Percentiles rank a stretch among this genome's conserved stretches.
These are phyloP conservation scores for Aspergillus pseudoglaucus DNA, from an alignment of 2,329 filamentous ascomycete genomes.

Conservation along the genomic window DNA sequence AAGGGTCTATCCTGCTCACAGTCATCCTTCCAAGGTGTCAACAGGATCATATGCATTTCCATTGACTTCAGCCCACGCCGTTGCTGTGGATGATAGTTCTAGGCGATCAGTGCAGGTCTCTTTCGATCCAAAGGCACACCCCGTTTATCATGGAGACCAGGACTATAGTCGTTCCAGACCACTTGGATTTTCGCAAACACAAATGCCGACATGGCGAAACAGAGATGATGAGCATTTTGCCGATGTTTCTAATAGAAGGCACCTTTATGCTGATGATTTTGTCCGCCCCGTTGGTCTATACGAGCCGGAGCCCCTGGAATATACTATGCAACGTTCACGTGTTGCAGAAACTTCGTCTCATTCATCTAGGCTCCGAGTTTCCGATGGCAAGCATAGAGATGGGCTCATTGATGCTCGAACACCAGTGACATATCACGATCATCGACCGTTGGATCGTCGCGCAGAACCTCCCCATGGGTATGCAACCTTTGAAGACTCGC, in stretches of 20 bases:
- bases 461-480: neutral
- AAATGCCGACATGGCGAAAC: slow-evolving; percentile 9
- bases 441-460: neutral
- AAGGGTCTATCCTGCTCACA: slow-evolving; percentile 11
- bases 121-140: slow-evolving; percentile 10
- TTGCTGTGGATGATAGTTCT: slow-evolving; percentile 13
- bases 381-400: slow-evolving; percentile 10
- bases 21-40: slow-evolving; percentile 6
- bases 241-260: slow-evolving; percentile 15
- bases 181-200: slow-evolving; percentile 7
- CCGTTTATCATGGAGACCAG: slow-evolving; percentile 14
- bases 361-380: slow-evolving; percentile 6
- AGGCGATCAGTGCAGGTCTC: slow-evolving; percentile 12
- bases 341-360: slow-evolving; percentile 11
- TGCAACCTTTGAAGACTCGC: slow-evolving; percentile 1
- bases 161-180: slow-evolving; percentile 8
- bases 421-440: neutral
- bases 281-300: slow-evolving; percentile 27
- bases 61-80: slow-evolving; percentile 11
- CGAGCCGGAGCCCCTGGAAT: slow-evolving; percentile 16
- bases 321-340: slow-evolving; percentile 11
- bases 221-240: slow-evolving; percentile 12
- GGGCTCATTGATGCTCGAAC: slow-evolving; percentile 3
- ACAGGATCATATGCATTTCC: slow-evolving; percentile 8
- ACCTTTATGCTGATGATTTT: slow-evolving; percentile 32